Percentiles rank a stretch among this genome's conserved stretches.
Evolutionary conservation across 2,329 filamentous ascomycete genomes (phyloP).

Genomic region (Chrysoporthe deuterocubensis): DNA sequence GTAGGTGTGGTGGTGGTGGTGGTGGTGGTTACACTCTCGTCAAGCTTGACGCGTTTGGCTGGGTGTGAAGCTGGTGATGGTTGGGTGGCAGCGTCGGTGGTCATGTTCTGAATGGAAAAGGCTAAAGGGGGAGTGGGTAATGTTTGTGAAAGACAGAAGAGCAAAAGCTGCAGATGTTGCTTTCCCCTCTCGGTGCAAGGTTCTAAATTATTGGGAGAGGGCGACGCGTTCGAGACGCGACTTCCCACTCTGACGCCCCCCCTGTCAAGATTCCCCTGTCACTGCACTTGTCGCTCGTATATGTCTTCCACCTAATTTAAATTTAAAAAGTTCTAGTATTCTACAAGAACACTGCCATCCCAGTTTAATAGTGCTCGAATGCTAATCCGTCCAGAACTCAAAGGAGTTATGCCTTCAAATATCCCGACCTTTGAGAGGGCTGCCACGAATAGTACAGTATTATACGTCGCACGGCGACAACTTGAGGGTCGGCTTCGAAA

Average conservation of each 20-base stretch:
- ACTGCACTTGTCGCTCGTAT: not conserved
- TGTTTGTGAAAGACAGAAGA: not conserved
- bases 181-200: constrained; percentile 17
- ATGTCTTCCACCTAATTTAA: not conserved
- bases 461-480: too few relatives aligned
- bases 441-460: too few relatives aligned
- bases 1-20: constrained; percentile 32
- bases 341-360: too few relatives aligned
- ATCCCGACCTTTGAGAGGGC: too few relatives aligned
- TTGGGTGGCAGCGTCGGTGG: constrained; percentile 43
- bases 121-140: constrained; percentile 11
- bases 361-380: too few relatives aligned
- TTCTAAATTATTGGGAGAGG: constrained; percentile 20
- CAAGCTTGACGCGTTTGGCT: constrained; percentile 77
- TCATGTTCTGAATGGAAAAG: constrained; percentile 33
- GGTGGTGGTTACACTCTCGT: constrained; percentile 31
- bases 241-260: not conserved
- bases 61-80: constrained; percentile 74
- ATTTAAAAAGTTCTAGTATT: too few relatives aligned
- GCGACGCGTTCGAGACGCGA: constrained; percentile 24
- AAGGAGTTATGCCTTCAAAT: not conserved
- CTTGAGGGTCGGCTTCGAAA: too few relatives aligned
- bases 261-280: not conserved
- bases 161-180: constrained; percentile 9
- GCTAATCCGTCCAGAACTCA: too few relatives aligned